Evolutionary conservation across 2,329 filamentous ascomycete genomes (phyloP).

Genomic region (Penicillium sp.): DNA sequence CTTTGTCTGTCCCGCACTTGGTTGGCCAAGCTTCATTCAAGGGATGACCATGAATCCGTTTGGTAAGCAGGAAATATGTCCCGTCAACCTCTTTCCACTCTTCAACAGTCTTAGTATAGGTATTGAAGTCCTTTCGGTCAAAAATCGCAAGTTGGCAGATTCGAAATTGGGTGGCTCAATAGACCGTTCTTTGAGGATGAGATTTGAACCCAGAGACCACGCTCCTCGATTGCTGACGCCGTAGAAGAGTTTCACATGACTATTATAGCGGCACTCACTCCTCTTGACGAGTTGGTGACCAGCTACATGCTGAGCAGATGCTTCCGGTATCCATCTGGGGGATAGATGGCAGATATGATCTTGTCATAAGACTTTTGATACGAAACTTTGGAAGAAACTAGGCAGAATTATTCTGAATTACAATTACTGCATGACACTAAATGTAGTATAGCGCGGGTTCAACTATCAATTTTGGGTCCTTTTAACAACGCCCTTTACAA

Average conservation of each 20-base stretch:
- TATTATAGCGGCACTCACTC: constrained; percentile 1
- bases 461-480: too few species aligned
- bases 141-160: constrained; percentile 10
- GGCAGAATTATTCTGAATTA: too few species aligned
- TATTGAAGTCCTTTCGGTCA: constrained; percentile 17
- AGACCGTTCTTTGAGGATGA: constrained; percentile 9
- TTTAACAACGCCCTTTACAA: too few species aligned
- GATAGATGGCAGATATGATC: too few species aligned
- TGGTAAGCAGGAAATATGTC: constrained; percentile 12
- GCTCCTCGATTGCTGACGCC: neutral
- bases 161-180: constrained; percentile 10
- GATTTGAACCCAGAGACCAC: constrained; percentile 6
- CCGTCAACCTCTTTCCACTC: constrained; percentile 22
- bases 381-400: too few species aligned
- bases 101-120: constrained; percentile 8
- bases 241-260: constrained; percentile 8
- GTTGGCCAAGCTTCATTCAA: constrained; percentile 17
- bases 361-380: too few species aligned
- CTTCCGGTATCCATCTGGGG: neutral
- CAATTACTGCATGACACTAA: too few species aligned
- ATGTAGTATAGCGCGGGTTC: too few species aligned
- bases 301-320: constrained; percentile 1
- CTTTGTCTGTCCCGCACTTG: constrained; percentile 16
- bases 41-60: constrained; percentile 17
- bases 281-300: neutral